Evolutionary conservation across 345 rosid species (phyloP), one percentile per base, ranked within the genome.

Genomic region (Hibiscus tridactylites): DNA sequence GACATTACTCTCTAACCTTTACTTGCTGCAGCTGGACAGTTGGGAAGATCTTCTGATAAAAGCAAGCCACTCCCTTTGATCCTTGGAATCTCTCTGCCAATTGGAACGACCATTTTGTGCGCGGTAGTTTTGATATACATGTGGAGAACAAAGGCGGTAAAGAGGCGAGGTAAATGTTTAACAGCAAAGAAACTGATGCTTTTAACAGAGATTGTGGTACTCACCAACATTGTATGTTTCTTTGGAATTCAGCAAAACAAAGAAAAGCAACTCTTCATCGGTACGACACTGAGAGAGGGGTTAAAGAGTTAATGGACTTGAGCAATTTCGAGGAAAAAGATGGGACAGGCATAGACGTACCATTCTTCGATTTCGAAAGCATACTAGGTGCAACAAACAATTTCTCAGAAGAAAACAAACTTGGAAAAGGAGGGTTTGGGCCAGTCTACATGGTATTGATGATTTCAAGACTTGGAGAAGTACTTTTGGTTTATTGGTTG

Each of bases 341-440:
- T 24, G 65, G 56, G 58, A 70, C 74, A 19, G 59, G 58, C 33
- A 61, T 77, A 42, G 76, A 77, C 35, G 73, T 70, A 17, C 77
- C 74, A 7, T 70, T 42, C 54, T 69, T 73, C 56, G 68, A 78
- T 54, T 54, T 73, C 29, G 77, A 78, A 46, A 73, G 71, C 74
- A 70, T 73, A 31, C 57, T 61, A 73, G 61, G 60, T 68, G 92
- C 96, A 26, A 92, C 97, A 5, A 67, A 86, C n/a, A 83, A 74
- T 63, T 92, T 90, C 83, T 82, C 96, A 8, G 74, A 56, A 12
- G 90, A 79, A 61, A 91, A 88, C 81, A 89, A 82, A 77, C 82
- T 88, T 46, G 95, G 97, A 47, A 88, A 86, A 72, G 95, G 95
- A 17, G 90, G 95, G 24, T 91, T 83, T 76, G 95, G 97, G 42